Percentiles rank a stretch among this genome's conserved stretches.
Conservation (phyloP, 202 grass and related monocot species). For the Thinopyrum obtusiflorum region DNA sequence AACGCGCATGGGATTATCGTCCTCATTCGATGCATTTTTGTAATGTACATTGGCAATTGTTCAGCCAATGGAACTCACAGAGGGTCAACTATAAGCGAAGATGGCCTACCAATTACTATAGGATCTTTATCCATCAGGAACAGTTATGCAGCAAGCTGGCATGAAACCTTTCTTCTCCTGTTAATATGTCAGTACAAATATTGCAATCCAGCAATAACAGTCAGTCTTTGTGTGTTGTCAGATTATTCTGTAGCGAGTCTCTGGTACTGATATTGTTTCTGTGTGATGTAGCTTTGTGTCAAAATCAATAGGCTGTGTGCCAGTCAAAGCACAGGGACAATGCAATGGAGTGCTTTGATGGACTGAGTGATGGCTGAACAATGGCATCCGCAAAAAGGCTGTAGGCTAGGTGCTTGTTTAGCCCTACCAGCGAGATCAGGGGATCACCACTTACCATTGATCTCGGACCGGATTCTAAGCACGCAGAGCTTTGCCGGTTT, state of each 20-base stretch:
- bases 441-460: slow-evolving; percentile 3
- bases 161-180: not conserved
- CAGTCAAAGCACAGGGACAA: slow-evolving; percentile 17
- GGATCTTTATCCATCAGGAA: slow-evolving; percentile 24
- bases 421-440: not conserved
- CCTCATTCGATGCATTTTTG: not conserved
- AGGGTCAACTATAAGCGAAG: not conserved
- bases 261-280: not conserved
- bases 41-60: slow-evolving; percentile 3
- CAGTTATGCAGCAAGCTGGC: slow-evolving; percentile 11
- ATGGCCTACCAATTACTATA: not conserved
- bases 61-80: not conserved
- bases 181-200: not conserved
- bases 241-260: not conserved
- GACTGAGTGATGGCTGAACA: not conserved
- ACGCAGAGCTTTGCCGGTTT: slow-evolving; percentile 5
- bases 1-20: not conserved
- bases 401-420: slow-evolving; percentile 3
- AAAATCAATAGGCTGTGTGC: slow-evolving; percentile 9
- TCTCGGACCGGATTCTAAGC: slow-evolving; percentile 20
- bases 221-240: slow-evolving; percentile 21
- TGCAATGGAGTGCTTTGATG: slow-evolving; percentile 12
- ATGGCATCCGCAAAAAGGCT: slow-evolving; percentile 21
- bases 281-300: not conserved
- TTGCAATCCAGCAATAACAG: not conserved